Conservation (phyloP, 371 early-diverging fungal genomes). For the Actinomortierella wolfii region DNA sequence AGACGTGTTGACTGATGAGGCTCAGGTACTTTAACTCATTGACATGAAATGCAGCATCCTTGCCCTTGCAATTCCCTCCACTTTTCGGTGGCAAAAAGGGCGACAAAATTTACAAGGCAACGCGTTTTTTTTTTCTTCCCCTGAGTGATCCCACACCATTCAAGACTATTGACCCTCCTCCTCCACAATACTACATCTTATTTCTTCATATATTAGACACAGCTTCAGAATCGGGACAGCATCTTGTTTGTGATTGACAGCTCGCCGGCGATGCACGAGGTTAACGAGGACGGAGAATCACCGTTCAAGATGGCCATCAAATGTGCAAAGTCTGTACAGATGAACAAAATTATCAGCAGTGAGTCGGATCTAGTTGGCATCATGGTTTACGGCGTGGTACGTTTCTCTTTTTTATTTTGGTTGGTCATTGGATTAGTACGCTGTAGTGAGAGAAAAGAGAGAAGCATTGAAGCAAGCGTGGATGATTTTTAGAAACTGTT, state of each 20-base stretch:
- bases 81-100: too few species aligned
- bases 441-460: conserved; percentile 5
- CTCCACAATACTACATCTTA: too few species aligned
- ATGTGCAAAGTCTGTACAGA: conserved; percentile 52
- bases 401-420: conserved; percentile 4
- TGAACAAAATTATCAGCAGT: conserved; percentile 61
- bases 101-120: too few species aligned
- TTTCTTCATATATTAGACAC: conserved; percentile 9
- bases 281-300: conserved; percentile 48
- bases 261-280: conserved; percentile 57
- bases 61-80: too few species aligned
- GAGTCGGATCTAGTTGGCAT: conserved; percentile 66
- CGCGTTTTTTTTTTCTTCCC: neutral
- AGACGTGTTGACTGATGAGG: conserved; percentile 35
- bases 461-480: neutral
- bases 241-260: conserved; percentile 73
- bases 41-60: too few species aligned
- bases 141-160: neutral
- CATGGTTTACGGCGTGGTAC: conserved; percentile 69
- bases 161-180: neutral
- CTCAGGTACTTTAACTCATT: conserved; percentile 21
- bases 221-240: conserved; percentile 52
- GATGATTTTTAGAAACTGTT: neutral
- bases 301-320: conserved; percentile 56
- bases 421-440: conserved; percentile 2